Evolutionary conservation across 306 rosid genomes (phyloP).

Genomic region (Prunus dulcis): DNA sequence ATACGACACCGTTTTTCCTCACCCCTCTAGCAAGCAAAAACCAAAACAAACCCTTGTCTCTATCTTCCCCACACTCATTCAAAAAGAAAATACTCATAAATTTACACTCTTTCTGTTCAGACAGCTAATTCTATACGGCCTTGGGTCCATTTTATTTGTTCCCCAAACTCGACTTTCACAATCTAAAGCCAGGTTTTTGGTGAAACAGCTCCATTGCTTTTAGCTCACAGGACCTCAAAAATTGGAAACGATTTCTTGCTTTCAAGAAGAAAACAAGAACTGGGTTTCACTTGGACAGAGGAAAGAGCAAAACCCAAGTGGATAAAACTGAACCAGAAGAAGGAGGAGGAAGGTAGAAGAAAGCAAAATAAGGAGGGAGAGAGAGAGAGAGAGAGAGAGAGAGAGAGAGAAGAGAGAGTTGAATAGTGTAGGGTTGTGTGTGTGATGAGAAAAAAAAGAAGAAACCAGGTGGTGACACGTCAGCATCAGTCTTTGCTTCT

Average conservation of each 20-base stretch:
- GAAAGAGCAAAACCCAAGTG: not conserved
- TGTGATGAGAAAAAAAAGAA: constrained; percentile 4
- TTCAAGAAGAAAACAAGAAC: not conserved
- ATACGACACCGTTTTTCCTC: constrained; percentile 2
- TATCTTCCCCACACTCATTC: constrained; percentile 1
- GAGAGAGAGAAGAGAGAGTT: not conserved
- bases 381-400: not conserved
- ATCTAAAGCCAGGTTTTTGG: not conserved
- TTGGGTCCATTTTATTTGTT: not conserved
- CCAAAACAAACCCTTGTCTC: not conserved
- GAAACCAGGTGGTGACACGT: constrained; percentile 36
- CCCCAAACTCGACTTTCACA: not conserved
- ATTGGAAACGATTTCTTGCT: not conserved
- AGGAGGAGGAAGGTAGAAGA: not conserved
- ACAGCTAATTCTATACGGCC: not conserved
- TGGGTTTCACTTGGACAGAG: not conserved
- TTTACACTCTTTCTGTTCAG: not conserved
- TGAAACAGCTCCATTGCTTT: not conserved
- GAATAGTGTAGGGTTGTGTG: not conserved
- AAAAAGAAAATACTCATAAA: constrained; percentile 9
- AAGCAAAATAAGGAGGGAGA: not conserved
- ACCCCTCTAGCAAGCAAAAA: not conserved
- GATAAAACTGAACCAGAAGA: not conserved
- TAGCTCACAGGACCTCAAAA: not conserved
- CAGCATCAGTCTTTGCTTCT: constrained; percentile 24